Conservation (phyloP, 2,329 filamentous ascomycete species). For the Penicillium griseofulvum region DNA sequence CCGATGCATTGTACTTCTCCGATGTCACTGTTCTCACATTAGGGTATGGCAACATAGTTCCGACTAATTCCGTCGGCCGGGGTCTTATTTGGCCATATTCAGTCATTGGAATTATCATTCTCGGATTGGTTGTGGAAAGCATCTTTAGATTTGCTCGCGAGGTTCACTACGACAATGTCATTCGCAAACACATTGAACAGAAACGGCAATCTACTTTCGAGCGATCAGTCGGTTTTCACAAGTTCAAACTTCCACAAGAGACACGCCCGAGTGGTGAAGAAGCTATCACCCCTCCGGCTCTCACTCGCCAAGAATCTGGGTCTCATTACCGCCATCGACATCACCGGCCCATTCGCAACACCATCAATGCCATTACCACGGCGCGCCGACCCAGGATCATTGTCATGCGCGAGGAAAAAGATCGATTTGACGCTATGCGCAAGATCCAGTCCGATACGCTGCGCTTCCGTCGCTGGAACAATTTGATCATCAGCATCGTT, state of each 20-base stretch:
- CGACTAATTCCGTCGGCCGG: slow-evolving; percentile 57
- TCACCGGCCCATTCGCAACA: slow-evolving; percentile 21
- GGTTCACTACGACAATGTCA: slow-evolving; percentile 60
- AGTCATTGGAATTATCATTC: slow-evolving; percentile 76
- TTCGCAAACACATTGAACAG: slow-evolving; percentile 58
- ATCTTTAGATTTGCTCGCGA: slow-evolving; percentile 67
- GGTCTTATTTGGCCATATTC: slow-evolving; percentile 80
- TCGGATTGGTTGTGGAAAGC: slow-evolving; percentile 78
- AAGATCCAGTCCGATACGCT: slow-evolving; percentile 67
- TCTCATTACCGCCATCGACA: slow-evolving; percentile 2
- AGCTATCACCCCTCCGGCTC: not conserved
- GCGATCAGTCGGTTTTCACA: slow-evolving; percentile 48
- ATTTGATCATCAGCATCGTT: slow-evolving; percentile 64
- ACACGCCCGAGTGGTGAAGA: not conserved
- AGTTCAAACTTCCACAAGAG: slow-evolving; percentile 26
- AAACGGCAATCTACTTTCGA: slow-evolving; percentile 55
- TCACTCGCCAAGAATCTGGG: slow-evolving; percentile 7
- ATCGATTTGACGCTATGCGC: slow-evolving; percentile 78
- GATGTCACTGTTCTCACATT: slow-evolving; percentile 65
- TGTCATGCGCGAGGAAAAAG: slow-evolving; percentile 62
- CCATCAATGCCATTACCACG: slow-evolving; percentile 21
- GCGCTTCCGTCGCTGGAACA: slow-evolving; percentile 69
- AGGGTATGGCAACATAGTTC: slow-evolving; percentile 62
- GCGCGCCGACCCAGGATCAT: slow-evolving; percentile 47
- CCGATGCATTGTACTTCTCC: slow-evolving; percentile 77